Conservation (phyloP, 2,329 filamentous ascomycete species). For the Byssothecium circinans region DNA sequence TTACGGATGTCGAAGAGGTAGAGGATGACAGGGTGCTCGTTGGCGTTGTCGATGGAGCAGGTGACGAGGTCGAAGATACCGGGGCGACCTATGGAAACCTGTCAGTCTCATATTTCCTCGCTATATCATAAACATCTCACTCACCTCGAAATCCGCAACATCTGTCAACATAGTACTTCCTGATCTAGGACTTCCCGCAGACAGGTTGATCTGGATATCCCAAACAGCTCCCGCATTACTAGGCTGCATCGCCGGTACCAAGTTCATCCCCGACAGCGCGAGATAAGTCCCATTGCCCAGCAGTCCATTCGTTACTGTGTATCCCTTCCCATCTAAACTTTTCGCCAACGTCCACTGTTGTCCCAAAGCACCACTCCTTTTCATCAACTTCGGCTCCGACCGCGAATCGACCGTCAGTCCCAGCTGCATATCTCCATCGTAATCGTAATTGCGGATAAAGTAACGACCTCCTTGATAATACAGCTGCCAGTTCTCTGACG, state of each 20-base stretch:
- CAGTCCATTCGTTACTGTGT: constrained; percentile 13
- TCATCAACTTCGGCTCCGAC: constrained; percentile 6
- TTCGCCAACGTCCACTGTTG: constrained; percentile 17
- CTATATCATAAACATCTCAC: neutral
- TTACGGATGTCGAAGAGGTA: neutral
- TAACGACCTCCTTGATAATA: constrained; percentile 21
- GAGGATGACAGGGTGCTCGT: neutral
- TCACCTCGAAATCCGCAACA: constrained; percentile 2
- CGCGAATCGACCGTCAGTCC: constrained; percentile 6
- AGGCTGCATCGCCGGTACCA: constrained; percentile 11
- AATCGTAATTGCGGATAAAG: constrained; percentile 28
- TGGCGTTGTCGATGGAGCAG: constrained; percentile 1
- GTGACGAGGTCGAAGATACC: neutral
- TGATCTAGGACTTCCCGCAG: constrained; percentile 3
- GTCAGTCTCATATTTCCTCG: neutral
- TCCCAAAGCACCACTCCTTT: constrained; percentile 10
- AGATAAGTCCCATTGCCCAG: constrained; percentile 8
- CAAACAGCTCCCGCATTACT: constrained; percentile 7
- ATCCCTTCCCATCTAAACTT: constrained; percentile 5
- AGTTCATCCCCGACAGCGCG: neutral
- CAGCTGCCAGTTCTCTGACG: constrained; percentile 25
- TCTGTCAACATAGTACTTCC: constrained; percentile 1
- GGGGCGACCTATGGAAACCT: neutral
- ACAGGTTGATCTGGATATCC: constrained; percentile 15
- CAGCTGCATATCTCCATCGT: constrained; percentile 14